Base-by-base conservation (phyloP, 768 basidiomycete species). In the Podaxis rugospora region DNA sequence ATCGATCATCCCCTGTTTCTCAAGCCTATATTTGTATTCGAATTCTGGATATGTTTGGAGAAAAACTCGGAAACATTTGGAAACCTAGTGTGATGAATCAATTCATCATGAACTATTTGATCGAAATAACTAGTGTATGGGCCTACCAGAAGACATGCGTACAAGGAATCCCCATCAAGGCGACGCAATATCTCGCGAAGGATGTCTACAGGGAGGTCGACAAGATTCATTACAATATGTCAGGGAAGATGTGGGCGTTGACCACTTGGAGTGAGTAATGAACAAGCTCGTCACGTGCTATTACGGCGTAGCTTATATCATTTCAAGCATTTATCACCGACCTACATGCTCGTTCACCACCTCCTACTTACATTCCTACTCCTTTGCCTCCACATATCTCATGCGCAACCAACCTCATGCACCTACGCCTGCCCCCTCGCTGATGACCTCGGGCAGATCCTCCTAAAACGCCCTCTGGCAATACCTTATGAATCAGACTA, bases 11-110 rank as follows among this genome's bases (percentile, higher is more conserved):
- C 51, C 51, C 3, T 60, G 59, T 23, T 60, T 32, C 42, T 44
- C 59, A 35, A 60, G 59, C 35, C 59, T 44, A 27, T 60, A 53
- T 42, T 13, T 21, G 27, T 60, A 60, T 32, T 60, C 59, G 14
- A 60, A 60, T 9, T 60, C 59, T 4, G 42, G 51, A 23, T 28
- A 25, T 32, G 11, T 18, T 7, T 46, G 32, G 14, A 60, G 51
- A 37, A 53, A 60, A 4, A 9, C 28, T 7, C 28, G 59, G 39
- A 60, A 21, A 36, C 18, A 4, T 46, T 52, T 53, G 28, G 51
- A 53, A 9, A 60, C 59, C 59, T 59, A 40, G 39, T 25, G 32
- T 23, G 47, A 40, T 25, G 27, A 32, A 21, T 27, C 13, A 10
- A 6, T 13, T 3, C 11, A 49, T 49, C 32, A 32, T 32, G 32